These are phyloP conservation scores for Podospora pseudopauciseta DNA, from an alignment of 495 filamentous ascomycete genomes.

Conservation along the genomic window DNA sequence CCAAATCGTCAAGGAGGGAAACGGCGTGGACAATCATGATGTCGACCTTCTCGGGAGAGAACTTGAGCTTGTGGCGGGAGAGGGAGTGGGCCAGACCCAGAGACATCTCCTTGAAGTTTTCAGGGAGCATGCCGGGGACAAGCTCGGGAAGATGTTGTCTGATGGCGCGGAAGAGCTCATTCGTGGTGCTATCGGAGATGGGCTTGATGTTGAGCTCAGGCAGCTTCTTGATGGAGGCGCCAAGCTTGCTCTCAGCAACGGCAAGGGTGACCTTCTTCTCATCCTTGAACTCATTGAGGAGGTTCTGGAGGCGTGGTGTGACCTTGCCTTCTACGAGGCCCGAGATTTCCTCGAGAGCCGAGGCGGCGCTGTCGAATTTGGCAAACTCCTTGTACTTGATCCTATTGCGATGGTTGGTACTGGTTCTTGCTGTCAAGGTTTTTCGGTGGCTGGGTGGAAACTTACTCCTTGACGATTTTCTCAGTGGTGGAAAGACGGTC, in stretches of 20 bases:
- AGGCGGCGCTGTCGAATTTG: conserved; percentile 90
- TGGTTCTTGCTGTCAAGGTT: background rate
- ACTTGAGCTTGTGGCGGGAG: conserved; percentile 97
- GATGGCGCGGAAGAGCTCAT: conserved; percentile 89
- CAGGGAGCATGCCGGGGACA: conserved; percentile 80
- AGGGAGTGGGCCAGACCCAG: conserved; percentile 95
- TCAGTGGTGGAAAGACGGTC: conserved; percentile 75
- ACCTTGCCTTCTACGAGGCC: conserved; percentile 91
- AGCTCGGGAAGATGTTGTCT: conserved; percentile 84
- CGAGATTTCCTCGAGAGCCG: conserved; percentile 82
- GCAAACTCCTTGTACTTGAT: conserved; percentile 93
- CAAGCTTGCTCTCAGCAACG: conserved; percentile 92
- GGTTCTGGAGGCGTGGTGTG: conserved; percentile 76
- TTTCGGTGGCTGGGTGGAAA: conserved; percentile 11
- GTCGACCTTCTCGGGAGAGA: conserved; percentile 98
- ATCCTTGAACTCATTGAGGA: conserved; percentile 89
- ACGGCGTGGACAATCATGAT: conserved; percentile 99
- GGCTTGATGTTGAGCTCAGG: conserved; percentile 79
- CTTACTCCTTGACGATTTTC: conserved; percentile 82
- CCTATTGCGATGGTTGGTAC: conserved; percentile 43
- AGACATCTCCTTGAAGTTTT: conserved; percentile 86
- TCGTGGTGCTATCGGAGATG: conserved; percentile 80
- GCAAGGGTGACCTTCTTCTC: conserved; percentile 96
- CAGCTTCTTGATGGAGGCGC: conserved; percentile 87
- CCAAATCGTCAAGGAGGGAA: conserved; percentile 86